Base-by-base conservation (phyloP, 768 basidiomycete genomes). In the Macrolepiota fuliginosa region DNA sequence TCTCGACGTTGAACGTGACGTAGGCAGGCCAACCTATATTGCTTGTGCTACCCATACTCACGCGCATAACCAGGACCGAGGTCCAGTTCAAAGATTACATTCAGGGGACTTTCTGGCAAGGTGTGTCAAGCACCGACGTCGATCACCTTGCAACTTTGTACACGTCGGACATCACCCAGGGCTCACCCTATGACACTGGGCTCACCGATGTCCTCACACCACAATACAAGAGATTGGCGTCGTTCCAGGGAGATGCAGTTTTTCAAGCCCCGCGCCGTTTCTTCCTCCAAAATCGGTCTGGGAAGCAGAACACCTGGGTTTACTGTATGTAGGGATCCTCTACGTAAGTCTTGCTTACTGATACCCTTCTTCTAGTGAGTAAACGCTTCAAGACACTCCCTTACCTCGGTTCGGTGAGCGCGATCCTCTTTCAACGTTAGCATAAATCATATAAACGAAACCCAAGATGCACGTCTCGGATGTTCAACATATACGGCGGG, bases 251-350 rank as follows among this genome's bases (percentile, higher is more conserved):
- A 0, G 85, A 87, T 54, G 69, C 67, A 7, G 73, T 77, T 1
- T 84, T 85, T 69, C 81, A 83, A 35, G 83, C 75, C 0, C 82
- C 83, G 15, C 74, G 83, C 22, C 72, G 81, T 15, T 78, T 80
- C 65, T 79, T 86, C 64, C 66, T 85, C 27, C 67, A 80, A 49
- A 62, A 73, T 15, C 67, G 65, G 4, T 73, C 79, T 0, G 74
- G 73, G 0, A 75, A 76, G 59, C 78, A 80, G 64, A 73, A 74
- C 4, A 74, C 73, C 1, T 84, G 81, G 80, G 67, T 73, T 0
- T 82, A 75, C 65, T 47, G 79, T 81, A 52, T 54, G 77, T 68
- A 3, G 17, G 17, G 29, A 0, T 47, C 5, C 77, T 0, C 29
- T 36, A 12, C 2, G n/a, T 19, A 24, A 22, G 15, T 32, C 24